Conservation (phyloP, 805 yeast genomes). For the Metschnikowia lachancei region DNA sequence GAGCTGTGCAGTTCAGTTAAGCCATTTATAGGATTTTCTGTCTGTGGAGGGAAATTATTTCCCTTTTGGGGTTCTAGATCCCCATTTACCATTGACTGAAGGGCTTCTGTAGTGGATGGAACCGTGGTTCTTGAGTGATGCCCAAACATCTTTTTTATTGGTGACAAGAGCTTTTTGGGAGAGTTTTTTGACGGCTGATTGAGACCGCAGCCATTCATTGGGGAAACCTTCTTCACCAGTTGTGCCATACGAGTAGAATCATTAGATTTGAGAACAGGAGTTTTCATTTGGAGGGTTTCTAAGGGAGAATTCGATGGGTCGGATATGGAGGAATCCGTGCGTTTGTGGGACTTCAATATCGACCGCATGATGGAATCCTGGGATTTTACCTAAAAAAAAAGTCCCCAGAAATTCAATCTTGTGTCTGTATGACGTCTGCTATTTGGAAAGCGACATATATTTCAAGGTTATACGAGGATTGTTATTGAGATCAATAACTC, state of each 20-base stretch:
- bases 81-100: constrained; percentile 12
- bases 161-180: constrained; percentile 39
- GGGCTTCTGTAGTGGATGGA: constrained; percentile 13
- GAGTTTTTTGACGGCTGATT: constrained; percentile 20
- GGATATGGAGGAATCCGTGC: constrained; percentile 19
- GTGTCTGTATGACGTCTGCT: not conserved
- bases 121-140: constrained; percentile 17
- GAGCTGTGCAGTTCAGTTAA: constrained; percentile 7
- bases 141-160: constrained; percentile 34
- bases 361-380: constrained; percentile 17
- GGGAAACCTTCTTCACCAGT: constrained; percentile 9
- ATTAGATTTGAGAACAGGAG: not conserved
- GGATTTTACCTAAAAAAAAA: not conserved
- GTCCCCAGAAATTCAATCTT: not conserved
- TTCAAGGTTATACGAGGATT: not conserved
- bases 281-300: constrained; percentile 4
- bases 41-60: constrained; percentile 1
- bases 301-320: constrained; percentile 11
- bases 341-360: constrained; percentile 19
- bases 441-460: not conserved
- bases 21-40: not conserved
- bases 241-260: not conserved
- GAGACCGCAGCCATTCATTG: constrained; percentile 9
- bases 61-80: constrained; percentile 17
- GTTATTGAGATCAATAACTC: not conserved